Evolutionary conservation across 805 yeast genomes (phyloP), one percentile per base, ranked within the genome.

Genomic region (Candida andamanensis): DNA sequence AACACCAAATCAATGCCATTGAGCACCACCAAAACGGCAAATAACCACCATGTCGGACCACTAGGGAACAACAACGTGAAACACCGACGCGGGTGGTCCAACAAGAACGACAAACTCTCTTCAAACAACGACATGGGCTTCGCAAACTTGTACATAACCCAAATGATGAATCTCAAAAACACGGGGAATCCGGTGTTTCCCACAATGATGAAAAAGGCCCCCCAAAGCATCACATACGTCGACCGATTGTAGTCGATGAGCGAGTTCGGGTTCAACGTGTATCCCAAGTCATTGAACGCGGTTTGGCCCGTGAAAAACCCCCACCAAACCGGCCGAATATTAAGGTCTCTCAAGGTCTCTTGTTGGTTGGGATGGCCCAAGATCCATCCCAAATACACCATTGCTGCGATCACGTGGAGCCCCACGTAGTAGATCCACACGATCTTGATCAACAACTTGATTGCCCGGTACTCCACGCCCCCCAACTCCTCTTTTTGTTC

Each of bases 121-220:
- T 72, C 73, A 39, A 51, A 60, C 39, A 75, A 60, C 0, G 90
- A 79, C 20, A 80, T 52, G 2, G 80, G 84, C 23, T 72, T 81
- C 0, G 94, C 67, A 12, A 80, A 26, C 41, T 78, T 81, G 60
- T 75, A 78, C 56, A 82, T 44, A 1, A 80, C 36, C 97, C 97
- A 92, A 29, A 92, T 81, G 22, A 85, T 66, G 47, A 83, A 77
- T 44, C 98, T 68, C 29, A 92, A 60, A 17, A 85, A 56, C 2
- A 89, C 71, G 0, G 99, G 99, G 49, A 92, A 86, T 4, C 95
- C 97, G 0, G 97, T 90, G 56, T 92, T 92, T 11, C 99, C 99
- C 41, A 85, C 76, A 33, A 90, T 77, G 46, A 92, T 78, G 41
- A 92, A 76, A 53, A 85, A 76, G 2, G 78, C 64, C 40, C 75